Conservation (phyloP, 768 basidiomycete genomes). For the Tremella yokohamensis region DNA sequence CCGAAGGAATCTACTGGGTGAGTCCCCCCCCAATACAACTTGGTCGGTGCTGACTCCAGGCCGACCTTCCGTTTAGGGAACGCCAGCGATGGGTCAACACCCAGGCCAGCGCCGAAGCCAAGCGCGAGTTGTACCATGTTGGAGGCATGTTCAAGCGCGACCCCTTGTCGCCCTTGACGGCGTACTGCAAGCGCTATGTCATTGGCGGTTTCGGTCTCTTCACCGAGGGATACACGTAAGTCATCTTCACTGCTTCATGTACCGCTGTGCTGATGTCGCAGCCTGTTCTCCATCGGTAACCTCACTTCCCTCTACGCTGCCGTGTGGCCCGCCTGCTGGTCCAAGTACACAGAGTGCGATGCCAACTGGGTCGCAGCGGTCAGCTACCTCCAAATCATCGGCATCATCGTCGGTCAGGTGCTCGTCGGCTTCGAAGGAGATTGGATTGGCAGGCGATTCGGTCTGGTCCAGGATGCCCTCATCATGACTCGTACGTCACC, state of each 20-base stretch:
- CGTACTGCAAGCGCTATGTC: slow-evolving; percentile 52
- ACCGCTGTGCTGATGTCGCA: slow-evolving; percentile 3
- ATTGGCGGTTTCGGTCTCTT: slow-evolving; percentile 50
- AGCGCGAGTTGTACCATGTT: slow-evolving; percentile 45
- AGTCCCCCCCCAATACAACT: slow-evolving; percentile 3
- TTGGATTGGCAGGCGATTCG: slow-evolving; percentile 53
- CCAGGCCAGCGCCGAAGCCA: slow-evolving; percentile 46
- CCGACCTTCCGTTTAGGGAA: slow-evolving; percentile 47
- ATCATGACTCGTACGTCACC: slow-evolving; percentile 51
- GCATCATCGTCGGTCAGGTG: slow-evolving; percentile 53
- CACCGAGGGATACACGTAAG: slow-evolving; percentile 49
- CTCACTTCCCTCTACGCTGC: slow-evolving; percentile 47
- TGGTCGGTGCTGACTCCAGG: slow-evolving; percentile 33
- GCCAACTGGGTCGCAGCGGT: slow-evolving; percentile 51
- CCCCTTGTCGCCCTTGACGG: slow-evolving; percentile 42
- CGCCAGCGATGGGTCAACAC: slow-evolving; percentile 43
- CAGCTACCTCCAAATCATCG: slow-evolving; percentile 51
- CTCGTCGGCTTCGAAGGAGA: slow-evolving; percentile 52
- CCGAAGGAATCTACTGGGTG: slow-evolving; percentile 39
- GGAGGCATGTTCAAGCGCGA: slow-evolving; percentile 51
- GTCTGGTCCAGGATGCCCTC: slow-evolving; percentile 52
- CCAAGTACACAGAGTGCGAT: slow-evolving; percentile 42
- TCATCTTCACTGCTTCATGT: background rate
- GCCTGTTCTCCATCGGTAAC: slow-evolving; percentile 54
- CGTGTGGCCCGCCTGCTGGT: slow-evolving; percentile 52